Evolutionary conservation across 306 rosid genomes (phyloP), one percentile per base, ranked within the genome.

Genomic region (Quercus alba): DNA sequence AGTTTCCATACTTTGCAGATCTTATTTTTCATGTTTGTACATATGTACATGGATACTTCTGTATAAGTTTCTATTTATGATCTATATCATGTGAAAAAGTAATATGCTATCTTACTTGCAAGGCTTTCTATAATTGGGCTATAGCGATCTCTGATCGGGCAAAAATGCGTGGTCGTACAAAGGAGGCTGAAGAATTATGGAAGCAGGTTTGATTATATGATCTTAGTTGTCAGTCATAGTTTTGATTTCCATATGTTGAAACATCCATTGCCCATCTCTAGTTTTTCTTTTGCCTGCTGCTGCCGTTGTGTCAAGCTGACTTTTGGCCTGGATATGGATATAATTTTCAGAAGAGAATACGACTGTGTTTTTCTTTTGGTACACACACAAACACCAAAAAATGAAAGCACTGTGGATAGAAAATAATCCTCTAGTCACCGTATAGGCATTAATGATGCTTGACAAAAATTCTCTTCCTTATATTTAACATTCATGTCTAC

Each of bases 111-210:
- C 55, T 33, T 33, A 15, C 26, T 18, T 49, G 14, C 82, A 96
- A 49, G 99, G 99, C 99, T 75, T 96, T 93, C 83, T 96, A 96
- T 86, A 96, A 96, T 87, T 96, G 99, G 99, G 99, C 99, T 38
- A 96, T 96, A 83, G 99, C 99, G 61, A 96, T 96, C 77, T 96
- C 99, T 83, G 99, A 96, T 87, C 87, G 98, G 71, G 98, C 99
- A 41, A 96, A 96, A 90, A 96, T 96, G 97, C 98, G 99, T 68
- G 99, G 99, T 77, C 99, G 99, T 82, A 96, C 99, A 72, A 96
- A 96, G 86, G 99, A 96, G 85, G 99, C 99, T 35, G 99, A 96
- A 93, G 99, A 96, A 87, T 82, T 96, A 31, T 96, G 99, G 99
- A 93, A 96, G 85, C 94, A 93, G 99, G 99, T 96, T 71, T 79